Base-by-base conservation (phyloP, 345 rosid genomes). In the Eutrema yunnanense region DNA sequence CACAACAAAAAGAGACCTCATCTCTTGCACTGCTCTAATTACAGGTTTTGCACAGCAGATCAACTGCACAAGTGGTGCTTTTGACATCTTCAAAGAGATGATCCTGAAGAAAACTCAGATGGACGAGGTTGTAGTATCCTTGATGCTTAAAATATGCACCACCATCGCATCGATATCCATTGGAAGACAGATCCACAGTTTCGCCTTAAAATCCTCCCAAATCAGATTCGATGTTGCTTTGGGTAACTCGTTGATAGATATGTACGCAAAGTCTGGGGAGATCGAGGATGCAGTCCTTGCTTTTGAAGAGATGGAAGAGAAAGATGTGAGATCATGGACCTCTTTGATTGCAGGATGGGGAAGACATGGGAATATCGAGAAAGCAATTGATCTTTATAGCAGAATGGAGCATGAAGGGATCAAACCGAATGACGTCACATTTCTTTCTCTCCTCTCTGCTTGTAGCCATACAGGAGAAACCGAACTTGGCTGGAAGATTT, bases 241-340 rank as follows among this genome's bases (percentile, higher is more conserved):
- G 59, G 78, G 88, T 50, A 88, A 88, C 81, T 86, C 92, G 33
- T 81, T 88, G 62, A 81, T 91, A 59, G 87, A 88, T 70, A 86
- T 88, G 97, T 88, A 88, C 52, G 84, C 90, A 52, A 91, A 91
- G 82, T 87, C 79, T 64, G 97, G 96, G 41, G 84, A 84, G 62
- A 81, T 88, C 22, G 63, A 68, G 55, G 89, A 88, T 78, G 90
- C 97, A 10, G 58, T 69, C 37, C 75, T 3, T 48, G 74, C 83
- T 70, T 91, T 87, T 29, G 61, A 62, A 43, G 86, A 86, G 61
- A 88, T 87, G 82, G 69, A 61, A 29, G 73, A 82, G 74, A 86
- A 69, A 84, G 85, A 88, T 69, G 85, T 88, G 65, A 83, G 87
- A 73, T 80, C 91, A 30, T 88, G 90, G 90, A 91, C 92, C 56